Evolutionary conservation across 768 basidiomycete species (phyloP).

Genomic region (Termitomyces sp.): DNA sequence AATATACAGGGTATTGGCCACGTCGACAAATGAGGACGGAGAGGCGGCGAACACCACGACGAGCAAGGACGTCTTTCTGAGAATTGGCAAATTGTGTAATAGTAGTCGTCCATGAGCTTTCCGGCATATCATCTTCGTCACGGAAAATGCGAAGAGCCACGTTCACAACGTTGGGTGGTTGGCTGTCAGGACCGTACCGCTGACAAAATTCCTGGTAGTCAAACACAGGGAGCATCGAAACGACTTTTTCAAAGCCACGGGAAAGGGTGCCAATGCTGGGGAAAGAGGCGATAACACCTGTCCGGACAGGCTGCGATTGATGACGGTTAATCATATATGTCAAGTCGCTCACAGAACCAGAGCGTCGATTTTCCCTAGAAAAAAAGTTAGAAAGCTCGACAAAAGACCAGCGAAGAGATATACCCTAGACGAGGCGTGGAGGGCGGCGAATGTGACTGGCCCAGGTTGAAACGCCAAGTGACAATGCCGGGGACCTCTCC

Average conservation of each 20-base stretch:
- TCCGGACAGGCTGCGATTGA: slow-evolving; percentile 85
- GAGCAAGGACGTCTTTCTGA: slow-evolving; percentile 51
- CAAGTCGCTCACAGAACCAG: slow-evolving; percentile 93
- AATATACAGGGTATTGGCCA: slow-evolving; percentile 91
- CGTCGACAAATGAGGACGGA: slow-evolving; percentile 89
- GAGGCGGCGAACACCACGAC: slow-evolving; percentile 85
- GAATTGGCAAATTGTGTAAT: slow-evolving; percentile 71
- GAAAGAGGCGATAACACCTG: slow-evolving; percentile 90
- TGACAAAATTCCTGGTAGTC: slow-evolving; percentile 66
- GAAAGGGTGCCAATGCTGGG: slow-evolving; percentile 63
- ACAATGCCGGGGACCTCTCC: slow-evolving; percentile 77
- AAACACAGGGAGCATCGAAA: slow-evolving; percentile 68
- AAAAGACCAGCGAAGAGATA: slow-evolving; percentile 5
- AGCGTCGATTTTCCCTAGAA: slow-evolving; percentile 59
- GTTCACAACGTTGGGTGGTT: slow-evolving; percentile 92
- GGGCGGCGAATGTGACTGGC: slow-evolving; percentile 81
- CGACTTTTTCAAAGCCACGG: slow-evolving; percentile 72
- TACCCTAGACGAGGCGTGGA: slow-evolving; percentile 72
- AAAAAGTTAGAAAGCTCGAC: slow-evolving; percentile 8
- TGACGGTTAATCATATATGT: slow-evolving; percentile 86
- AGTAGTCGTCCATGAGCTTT: slow-evolving; percentile 72
- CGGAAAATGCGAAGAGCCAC: slow-evolving; percentile 87
- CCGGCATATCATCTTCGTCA: slow-evolving; percentile 69
- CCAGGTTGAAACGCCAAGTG: slow-evolving; percentile 95
- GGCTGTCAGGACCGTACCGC: slow-evolving; percentile 64